Base-by-base conservation (phyloP, 2,329 filamentous ascomycete genomes). In the Aotearoamyces nothofagi region DNA sequence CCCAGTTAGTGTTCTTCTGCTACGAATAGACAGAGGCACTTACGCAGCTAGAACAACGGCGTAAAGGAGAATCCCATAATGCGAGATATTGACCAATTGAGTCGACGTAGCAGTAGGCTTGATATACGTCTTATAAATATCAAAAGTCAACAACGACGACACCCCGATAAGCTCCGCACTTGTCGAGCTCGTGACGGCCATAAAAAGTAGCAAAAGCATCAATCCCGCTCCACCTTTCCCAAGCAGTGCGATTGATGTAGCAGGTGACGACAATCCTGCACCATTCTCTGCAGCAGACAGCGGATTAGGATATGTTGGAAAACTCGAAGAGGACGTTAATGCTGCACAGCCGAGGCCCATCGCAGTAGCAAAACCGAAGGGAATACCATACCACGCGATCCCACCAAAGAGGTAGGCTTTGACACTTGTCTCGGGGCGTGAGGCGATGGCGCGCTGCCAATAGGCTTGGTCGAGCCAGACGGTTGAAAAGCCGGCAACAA, bases 121-220 rank as follows among this genome's bases (percentile, higher is more conserved):
- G 26, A 56, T 39, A 29, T 55, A 57, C 8, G 50, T 47, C 28
- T 50, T 50, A 39, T 56, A 57, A 11, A 57, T 37, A 27, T 57
- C 54, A 34, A 56, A 57, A 0, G 53, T 54, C 15, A 54, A 39
- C 3, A 57, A 33, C 4, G 50, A 50, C 2, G 51, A 51, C 3
- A 53, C 49, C 3, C 50, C 56, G 10, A 62, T 60, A 4, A 60
- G 47, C 32, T 62, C 56, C 0, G 58, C 55, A 2, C 37, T 54
- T 24, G 58, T 58, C 1, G 53, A 53, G 4, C 46, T 51, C 0
- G 59, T 61, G 5, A 59, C 55, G 4, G 57, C 56, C 58, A 61
- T 61, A 46, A 62, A 62, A 1, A 61, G 47, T 10, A 60, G 46
- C 4, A 61, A 38, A 9, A 56, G 41, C 38, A 55, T 38, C 8